These are phyloP conservation scores for Coprinellus aureogranulatus DNA, from an alignment of 768 basidiomycete genomes.

Conservation along the genomic window DNA sequence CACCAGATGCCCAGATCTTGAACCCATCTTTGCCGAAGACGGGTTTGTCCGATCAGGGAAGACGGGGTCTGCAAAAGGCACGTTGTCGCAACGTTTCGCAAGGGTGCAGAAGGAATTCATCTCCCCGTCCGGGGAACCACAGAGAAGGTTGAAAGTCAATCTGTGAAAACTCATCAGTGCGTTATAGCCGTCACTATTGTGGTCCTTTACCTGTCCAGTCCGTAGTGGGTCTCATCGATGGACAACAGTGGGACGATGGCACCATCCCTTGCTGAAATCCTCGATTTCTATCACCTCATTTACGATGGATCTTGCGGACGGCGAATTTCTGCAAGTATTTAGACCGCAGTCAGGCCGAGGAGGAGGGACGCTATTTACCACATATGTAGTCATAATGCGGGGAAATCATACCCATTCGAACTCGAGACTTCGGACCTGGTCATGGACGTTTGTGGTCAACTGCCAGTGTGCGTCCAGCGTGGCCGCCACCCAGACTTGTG, in stretches of 20 bases:
- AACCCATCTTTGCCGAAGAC: conserved; percentile 37
- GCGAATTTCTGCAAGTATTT: conserved; percentile 7
- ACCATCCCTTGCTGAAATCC: too few species aligned
- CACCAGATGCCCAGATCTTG: conserved; percentile 45
- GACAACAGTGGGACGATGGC: conserved; percentile 10
- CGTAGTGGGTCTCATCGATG: conserved; percentile 8
- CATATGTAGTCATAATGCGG: conserved; percentile 12
- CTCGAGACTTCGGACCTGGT: conserved; percentile 7
- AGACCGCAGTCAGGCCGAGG: background rate
- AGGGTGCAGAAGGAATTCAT: conserved; percentile 29
- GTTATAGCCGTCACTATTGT: too few species aligned
- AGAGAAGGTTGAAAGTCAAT: conserved; percentile 31
- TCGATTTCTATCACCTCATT: conserved; percentile 1
- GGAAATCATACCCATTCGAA: conserved; percentile 5
- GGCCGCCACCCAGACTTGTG: background rate
- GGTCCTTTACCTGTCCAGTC: background rate
- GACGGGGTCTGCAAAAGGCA: conserved; percentile 24
- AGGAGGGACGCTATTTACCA: conserved; percentile 10
- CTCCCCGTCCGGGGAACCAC: conserved; percentile 20
- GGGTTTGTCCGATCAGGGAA: conserved; percentile 49
- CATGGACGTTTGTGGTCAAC: conserved; percentile 8
- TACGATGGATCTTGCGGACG: conserved; percentile 6
- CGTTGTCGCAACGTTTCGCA: conserved; percentile 42
- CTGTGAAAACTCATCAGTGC: conserved; percentile 12
- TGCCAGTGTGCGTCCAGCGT: conserved; percentile 1